A percentile compares a stretch with the other conserved stretches of the same genome.
Evolutionary conservation across 2,329 filamentous ascomycete species (phyloP).

Genomic region (Trichoderma simmonsii): DNA sequence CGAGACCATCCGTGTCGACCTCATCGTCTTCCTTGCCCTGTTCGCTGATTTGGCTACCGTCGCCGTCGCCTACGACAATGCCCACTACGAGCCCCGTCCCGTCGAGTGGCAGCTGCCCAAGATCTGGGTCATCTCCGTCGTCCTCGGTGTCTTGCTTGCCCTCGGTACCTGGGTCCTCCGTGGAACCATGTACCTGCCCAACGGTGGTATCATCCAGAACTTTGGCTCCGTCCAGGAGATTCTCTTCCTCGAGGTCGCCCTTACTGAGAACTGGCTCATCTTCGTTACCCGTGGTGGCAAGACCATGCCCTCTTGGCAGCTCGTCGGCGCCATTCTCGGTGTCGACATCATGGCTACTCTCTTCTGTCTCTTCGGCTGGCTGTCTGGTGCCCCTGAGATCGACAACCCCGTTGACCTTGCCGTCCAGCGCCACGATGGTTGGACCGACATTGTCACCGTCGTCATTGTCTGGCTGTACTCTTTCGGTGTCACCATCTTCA

Average conservation of each 20-base stretch:
- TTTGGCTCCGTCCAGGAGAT: conserved; percentile 78
- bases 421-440: conserved; percentile 28
- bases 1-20: conserved; percentile 75
- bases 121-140: conserved; percentile 87
- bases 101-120: conserved; percentile 96
- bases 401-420: conserved; percentile 8
- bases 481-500: conserved; percentile 81
- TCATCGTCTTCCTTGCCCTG: conserved; percentile 92
- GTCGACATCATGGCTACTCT: conserved; percentile 83
- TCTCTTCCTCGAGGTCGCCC: conserved; percentile 83
- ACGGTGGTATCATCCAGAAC: conserved; percentile 87
- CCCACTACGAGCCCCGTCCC: conserved; percentile 77
- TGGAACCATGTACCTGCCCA: conserved; percentile 73
- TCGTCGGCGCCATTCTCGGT: conserved; percentile 70
- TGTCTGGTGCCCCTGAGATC: conserved; percentile 46
- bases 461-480: conserved; percentile 90
- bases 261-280: conserved; percentile 94
- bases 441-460: conserved; percentile 77
- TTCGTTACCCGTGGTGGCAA: conserved; percentile 93
- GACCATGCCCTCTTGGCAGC: conserved; percentile 85
- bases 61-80: conserved; percentile 91
- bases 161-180: conserved; percentile 85
- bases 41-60: conserved; percentile 91
- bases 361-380: conserved; percentile 84
- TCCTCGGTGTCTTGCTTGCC: conserved; percentile 77